Evolutionary conservation across 1,284 basidiomycete species (phyloP).

Genomic region (Trametes sp.): DNA sequence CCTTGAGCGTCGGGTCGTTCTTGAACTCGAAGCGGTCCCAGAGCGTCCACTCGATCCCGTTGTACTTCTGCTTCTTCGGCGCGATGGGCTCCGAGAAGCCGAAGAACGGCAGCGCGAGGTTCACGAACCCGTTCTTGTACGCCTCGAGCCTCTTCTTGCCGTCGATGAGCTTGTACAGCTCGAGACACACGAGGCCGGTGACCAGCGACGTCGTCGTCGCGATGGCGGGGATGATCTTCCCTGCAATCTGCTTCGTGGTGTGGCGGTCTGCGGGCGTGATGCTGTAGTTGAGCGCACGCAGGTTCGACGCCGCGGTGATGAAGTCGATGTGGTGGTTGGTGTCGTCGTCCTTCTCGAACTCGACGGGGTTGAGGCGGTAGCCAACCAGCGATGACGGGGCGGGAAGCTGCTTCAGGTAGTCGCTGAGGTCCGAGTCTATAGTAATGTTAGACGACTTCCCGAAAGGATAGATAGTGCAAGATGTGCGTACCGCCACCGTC

Average conservation of each 20-base stretch:
- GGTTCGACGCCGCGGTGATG: slow-evolving; percentile 97
- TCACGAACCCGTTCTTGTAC: slow-evolving; percentile 99
- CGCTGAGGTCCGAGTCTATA: slow-evolving; percentile 53
- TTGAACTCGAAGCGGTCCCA: slow-evolving; percentile 98
- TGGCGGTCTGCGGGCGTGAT: slow-evolving; percentile 92
- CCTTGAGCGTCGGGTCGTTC: slow-evolving; percentile 88
- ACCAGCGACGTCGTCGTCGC: slow-evolving; percentile 98
- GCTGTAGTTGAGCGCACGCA: slow-evolving; percentile 95
- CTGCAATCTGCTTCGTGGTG: slow-evolving; percentile 98
- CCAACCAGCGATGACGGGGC: slow-evolving; percentile 91
- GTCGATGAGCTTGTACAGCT: slow-evolving; percentile 99
- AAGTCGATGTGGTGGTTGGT: slow-evolving; percentile 99
- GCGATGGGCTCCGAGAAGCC: slow-evolving; percentile 98
- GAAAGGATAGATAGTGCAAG: neutral
- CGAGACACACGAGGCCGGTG: slow-evolving; percentile 94
- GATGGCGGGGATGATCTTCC: slow-evolving; percentile 99
- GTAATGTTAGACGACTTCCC: slow-evolving; percentile 11
- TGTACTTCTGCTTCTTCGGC: slow-evolving; percentile 91
- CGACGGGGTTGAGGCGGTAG: slow-evolving; percentile 93
- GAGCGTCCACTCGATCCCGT: slow-evolving; percentile 92
- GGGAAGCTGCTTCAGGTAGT: slow-evolving; percentile 79
- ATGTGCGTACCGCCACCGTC: slow-evolving; percentile 42
- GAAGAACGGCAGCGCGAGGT: slow-evolving; percentile 98
- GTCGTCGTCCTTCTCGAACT: slow-evolving; percentile 99
- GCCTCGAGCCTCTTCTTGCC: slow-evolving; percentile 92